Evolutionary conservation across 495 filamentous ascomycete genomes (phyloP).

Genomic region (Cenococcum geophilum): DNA sequence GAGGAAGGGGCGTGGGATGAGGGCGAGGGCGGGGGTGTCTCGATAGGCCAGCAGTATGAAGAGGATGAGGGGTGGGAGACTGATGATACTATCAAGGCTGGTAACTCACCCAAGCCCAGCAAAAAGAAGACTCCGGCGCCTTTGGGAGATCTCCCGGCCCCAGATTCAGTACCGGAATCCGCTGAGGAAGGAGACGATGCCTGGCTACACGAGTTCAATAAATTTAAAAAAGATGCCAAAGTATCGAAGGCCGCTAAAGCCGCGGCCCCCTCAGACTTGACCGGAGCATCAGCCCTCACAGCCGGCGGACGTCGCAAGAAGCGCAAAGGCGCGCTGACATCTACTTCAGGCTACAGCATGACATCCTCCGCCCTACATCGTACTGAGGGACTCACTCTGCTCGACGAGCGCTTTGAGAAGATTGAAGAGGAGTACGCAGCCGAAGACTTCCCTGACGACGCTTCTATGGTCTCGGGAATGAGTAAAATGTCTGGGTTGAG

Average conservation of each 20-base stretch:
- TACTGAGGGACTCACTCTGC: constrained; percentile 77
- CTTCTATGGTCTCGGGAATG: constrained; percentile 52
- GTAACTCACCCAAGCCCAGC: constrained; percentile 28
- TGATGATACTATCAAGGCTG: constrained; percentile 78
- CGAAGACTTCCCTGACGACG: constrained; percentile 41
- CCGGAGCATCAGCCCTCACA: constrained; percentile 60
- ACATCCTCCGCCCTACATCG: constrained; percentile 80
- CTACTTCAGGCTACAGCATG: constrained; percentile 92
- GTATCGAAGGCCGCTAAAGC: constrained; percentile 39
- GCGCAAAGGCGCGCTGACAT: constrained; percentile 83
- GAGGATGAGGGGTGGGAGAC: constrained; percentile 84
- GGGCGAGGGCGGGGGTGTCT: constrained; percentile 49
- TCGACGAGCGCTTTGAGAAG: constrained; percentile 88
- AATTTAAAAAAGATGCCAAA: constrained; percentile 76
- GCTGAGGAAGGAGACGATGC: constrained; percentile 52
- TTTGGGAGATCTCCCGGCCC: constrained; percentile 32
- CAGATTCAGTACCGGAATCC: constrained; percentile 44
- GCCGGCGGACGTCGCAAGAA: constrained; percentile 70
- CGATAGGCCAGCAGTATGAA: constrained; percentile 52
- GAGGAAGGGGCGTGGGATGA: constrained; percentile 25
- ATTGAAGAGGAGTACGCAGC: constrained; percentile 68
- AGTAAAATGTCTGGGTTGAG: constrained; percentile 46
- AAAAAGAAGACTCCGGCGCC: constrained; percentile 9
- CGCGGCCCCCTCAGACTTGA: constrained; percentile 62
- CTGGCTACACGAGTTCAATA: constrained; percentile 85